These are phyloP conservation scores for Saturnispora halmiae DNA, from an alignment of 805 yeast genomes.

Conservation along the genomic window DNA sequence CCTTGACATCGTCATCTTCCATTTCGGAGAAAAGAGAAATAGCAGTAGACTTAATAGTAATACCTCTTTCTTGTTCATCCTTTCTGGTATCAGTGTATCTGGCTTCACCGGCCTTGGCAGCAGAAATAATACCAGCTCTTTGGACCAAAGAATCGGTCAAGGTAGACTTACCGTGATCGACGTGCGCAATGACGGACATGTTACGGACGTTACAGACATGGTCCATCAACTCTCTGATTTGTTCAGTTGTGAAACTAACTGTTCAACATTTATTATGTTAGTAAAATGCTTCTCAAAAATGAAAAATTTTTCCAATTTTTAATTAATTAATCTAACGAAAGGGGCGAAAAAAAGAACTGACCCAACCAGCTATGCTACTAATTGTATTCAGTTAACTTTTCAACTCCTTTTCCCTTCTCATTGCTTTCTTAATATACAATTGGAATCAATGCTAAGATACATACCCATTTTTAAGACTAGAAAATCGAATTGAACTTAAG, in stretches of 20 bases:
- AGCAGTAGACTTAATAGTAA: constrained; percentile 98
- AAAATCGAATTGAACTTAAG: constrained; percentile 5
- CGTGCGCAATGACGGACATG: constrained; percentile 99
- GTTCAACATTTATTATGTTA: constrained; percentile 10
- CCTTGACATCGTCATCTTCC: constrained; percentile 76
- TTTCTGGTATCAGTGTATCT: constrained; percentile 99
- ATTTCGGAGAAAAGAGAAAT: constrained; percentile 89
- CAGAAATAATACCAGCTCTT: constrained; percentile 98
- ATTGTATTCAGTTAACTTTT: no score
- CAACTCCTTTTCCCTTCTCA: no score
- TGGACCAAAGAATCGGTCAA: constrained; percentile 98
- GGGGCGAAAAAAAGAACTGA: no score
- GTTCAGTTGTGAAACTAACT: constrained; percentile 63
- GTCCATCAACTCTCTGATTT: constrained; percentile 99
- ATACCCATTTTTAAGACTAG: constrained; percentile 6
- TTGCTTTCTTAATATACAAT: no score
- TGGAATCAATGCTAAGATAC: neutral
- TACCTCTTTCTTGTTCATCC: constrained; percentile 99
- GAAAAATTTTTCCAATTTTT: neutral
- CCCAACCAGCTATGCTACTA: no score
- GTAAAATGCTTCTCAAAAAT: constrained; percentile 2
- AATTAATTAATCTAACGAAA: no score
- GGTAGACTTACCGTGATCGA: constrained; percentile 99
- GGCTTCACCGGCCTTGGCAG: constrained; percentile 99
- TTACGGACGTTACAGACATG: constrained; percentile 99